These are phyloP conservation scores for Nemophila menziesii DNA, from an alignment of 257 asterid species.

Conservation along the genomic window DNA sequence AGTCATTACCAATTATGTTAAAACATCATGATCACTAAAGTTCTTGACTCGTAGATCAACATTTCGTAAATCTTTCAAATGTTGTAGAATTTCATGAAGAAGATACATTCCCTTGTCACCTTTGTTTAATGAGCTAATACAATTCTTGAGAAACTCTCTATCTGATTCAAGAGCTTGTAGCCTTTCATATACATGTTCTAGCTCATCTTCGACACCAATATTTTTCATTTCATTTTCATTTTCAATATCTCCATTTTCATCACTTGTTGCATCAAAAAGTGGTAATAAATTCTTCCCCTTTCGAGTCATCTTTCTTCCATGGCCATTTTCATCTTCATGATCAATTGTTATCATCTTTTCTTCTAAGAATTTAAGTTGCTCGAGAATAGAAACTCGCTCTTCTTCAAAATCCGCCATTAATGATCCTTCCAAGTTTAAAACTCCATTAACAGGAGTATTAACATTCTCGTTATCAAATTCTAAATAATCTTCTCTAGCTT, in stretches of 20 bases:
- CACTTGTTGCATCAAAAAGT: slow-evolving; percentile 60
- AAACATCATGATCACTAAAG: slow-evolving; percentile 27
- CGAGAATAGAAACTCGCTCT: slow-evolving; percentile 74
- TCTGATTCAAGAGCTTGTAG: slow-evolving; percentile 93
- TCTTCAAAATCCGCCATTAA: slow-evolving; percentile 86
- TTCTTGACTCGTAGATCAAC: slow-evolving; percentile 62
- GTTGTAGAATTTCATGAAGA: slow-evolving; percentile 81
- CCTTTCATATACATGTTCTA: slow-evolving; percentile 79
- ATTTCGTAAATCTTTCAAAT: slow-evolving; percentile 57
- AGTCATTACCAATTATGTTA: neutral
- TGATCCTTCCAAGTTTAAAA: slow-evolving; percentile 63
- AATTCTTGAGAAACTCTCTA: slow-evolving; percentile 76
- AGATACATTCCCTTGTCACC: slow-evolving; percentile 92
- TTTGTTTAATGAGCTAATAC: slow-evolving; percentile 74
- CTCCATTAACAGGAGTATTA: slow-evolving; percentile 52
- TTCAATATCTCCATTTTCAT: slow-evolving; percentile 31
- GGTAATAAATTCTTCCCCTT: slow-evolving; percentile 81
- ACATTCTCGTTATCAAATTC: slow-evolving; percentile 26
- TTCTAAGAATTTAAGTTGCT: slow-evolving; percentile 73
- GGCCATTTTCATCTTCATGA: slow-evolving; percentile 21
- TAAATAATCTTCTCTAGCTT: slow-evolving; percentile 35
- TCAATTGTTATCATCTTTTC: slow-evolving; percentile 62
- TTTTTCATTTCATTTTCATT: slow-evolving; percentile 34
- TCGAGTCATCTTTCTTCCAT: slow-evolving; percentile 25
- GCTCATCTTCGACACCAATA: slow-evolving; percentile 59